Percentiles rank a stretch among this genome's conserved stretches.
These are phyloP conservation scores for Nakazawaea molendinolei DNA, from an alignment of 805 yeast species.

Conservation along the genomic window DNA sequence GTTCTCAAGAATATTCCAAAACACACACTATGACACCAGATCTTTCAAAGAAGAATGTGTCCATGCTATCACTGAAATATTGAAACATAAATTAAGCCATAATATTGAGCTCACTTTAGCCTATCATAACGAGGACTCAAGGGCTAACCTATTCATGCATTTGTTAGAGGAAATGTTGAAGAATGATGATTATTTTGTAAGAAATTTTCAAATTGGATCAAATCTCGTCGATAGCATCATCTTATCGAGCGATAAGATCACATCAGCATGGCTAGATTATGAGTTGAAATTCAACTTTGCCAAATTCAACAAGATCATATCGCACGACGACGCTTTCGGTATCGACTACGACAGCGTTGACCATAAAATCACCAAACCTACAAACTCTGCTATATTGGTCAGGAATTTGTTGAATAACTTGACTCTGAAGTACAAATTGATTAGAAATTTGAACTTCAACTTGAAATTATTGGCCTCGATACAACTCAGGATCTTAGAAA, in stretches of 20 bases:
- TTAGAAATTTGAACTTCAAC: slow-evolving; percentile 44
- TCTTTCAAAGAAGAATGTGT: slow-evolving; percentile 32
- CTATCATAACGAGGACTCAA: slow-evolving; percentile 32
- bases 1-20: slow-evolving; percentile 22
- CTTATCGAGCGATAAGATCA: slow-evolving; percentile 21
- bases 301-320: slow-evolving; percentile 46
- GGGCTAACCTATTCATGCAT: slow-evolving; percentile 35
- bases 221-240: slow-evolving; percentile 24
- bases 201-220: slow-evolving; percentile 29
- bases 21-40: slow-evolving; percentile 13
- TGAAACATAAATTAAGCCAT: slow-evolving; percentile 34
- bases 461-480: slow-evolving; percentile 49
- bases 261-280: slow-evolving; percentile 44
- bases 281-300: slow-evolving; percentile 46
- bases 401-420: slow-evolving; percentile 51
- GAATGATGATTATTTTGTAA: slow-evolving; percentile 47
- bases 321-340: slow-evolving; percentile 40
- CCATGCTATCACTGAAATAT: slow-evolving; percentile 38
- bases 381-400: slow-evolving; percentile 53
- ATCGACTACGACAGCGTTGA: slow-evolving; percentile 52
- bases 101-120: slow-evolving; percentile 20
- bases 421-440: slow-evolving; percentile 46
- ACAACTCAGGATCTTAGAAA: slow-evolving; percentile 50
- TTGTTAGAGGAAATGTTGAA: slow-evolving; percentile 48
- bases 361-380: slow-evolving; percentile 44